Percentiles rank a stretch among this genome's conserved stretches.
These are phyloP conservation scores for Macadamia tetraphylla DNA, from an alignment of 164 flowering plant genomes.

Conservation along the genomic window DNA sequence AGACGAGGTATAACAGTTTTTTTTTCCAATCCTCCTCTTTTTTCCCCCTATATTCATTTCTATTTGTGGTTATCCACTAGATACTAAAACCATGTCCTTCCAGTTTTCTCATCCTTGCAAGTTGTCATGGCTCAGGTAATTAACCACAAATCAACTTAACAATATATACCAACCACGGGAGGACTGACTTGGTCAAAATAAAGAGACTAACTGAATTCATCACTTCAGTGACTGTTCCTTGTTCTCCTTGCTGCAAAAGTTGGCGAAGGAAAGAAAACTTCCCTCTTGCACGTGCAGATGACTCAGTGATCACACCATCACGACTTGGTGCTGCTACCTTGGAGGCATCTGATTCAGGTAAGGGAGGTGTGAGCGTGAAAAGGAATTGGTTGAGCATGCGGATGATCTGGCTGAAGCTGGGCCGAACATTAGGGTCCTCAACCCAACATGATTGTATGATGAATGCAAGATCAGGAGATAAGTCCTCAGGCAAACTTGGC, in stretches of 20 bases:
- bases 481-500: slow-evolving; percentile 63
- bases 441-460: slow-evolving; percentile 88
- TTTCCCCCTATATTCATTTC: background rate
- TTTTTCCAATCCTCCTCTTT: too few species aligned
- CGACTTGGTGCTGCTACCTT: slow-evolving; percentile 29
- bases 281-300: slow-evolving; percentile 62
- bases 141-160: slow-evolving; percentile 1
- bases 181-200: background rate
- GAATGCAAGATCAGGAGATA: slow-evolving; percentile 66
- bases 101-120: slow-evolving; percentile 1
- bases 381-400: slow-evolving; percentile 73
- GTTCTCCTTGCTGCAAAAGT: slow-evolving; percentile 67
- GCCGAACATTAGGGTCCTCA: slow-evolving; percentile 85
- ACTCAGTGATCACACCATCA: slow-evolving; percentile 42
- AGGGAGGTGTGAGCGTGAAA: slow-evolving; percentile 41
- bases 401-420: slow-evolving; percentile 78
- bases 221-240: slow-evolving; percentile 43
- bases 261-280: slow-evolving; percentile 79
- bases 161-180: background rate
- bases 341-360: slow-evolving; percentile 29
- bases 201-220: slow-evolving; percentile 17
- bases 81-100: background rate
- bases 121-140: background rate
- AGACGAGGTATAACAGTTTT: background rate
- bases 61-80: background rate